Evolutionary conservation across 179 eudicot species (phyloP).

Genomic region (Spergularia azorica): DNA sequence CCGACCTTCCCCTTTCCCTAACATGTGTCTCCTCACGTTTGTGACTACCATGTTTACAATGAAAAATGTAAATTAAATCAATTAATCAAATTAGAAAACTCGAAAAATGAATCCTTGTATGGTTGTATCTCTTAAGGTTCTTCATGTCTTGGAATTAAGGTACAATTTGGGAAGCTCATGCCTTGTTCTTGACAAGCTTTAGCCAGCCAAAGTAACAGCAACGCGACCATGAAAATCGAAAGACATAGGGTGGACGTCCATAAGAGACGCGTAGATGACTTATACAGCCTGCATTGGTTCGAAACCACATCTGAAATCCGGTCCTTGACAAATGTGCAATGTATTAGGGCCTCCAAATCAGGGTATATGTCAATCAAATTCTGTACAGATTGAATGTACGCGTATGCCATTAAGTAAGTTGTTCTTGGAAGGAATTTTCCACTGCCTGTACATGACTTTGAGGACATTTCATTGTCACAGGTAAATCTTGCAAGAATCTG

Average conservation of each 20-base stretch:
- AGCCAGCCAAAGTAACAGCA: constrained; percentile 47
- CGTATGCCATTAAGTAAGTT: constrained; percentile 41
- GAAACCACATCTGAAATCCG: constrained; percentile 38
- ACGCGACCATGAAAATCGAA: constrained; percentile 46
- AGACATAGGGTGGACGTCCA: constrained; percentile 56
- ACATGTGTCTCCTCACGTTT: neutral
- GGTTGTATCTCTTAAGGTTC: constrained; percentile 6
- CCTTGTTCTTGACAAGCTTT: constrained; percentile 48
- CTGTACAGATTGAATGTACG: constrained; percentile 56
- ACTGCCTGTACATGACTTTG: constrained; percentile 25
- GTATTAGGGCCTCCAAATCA: constrained; percentile 47
- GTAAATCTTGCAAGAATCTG: constrained; percentile 67
- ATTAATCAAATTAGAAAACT: neutral
- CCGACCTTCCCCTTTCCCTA: neutral
- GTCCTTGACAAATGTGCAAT: constrained; percentile 48
- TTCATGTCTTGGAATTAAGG: constrained; percentile 27
- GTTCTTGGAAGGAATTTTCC: constrained; percentile 52
- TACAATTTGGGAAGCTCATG: constrained; percentile 25
- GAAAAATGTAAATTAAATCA: too few species aligned
- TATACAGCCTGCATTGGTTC: constrained; percentile 58
- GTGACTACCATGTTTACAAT: neutral
- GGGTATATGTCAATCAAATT: constrained; percentile 54
- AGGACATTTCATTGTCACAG: constrained; percentile 39
- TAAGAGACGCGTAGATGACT: constrained; percentile 33
- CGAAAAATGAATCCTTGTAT: neutral